Conservation (phyloP, 2,329 filamentous ascomycete species). For the Aschersonia sp. region DNA sequence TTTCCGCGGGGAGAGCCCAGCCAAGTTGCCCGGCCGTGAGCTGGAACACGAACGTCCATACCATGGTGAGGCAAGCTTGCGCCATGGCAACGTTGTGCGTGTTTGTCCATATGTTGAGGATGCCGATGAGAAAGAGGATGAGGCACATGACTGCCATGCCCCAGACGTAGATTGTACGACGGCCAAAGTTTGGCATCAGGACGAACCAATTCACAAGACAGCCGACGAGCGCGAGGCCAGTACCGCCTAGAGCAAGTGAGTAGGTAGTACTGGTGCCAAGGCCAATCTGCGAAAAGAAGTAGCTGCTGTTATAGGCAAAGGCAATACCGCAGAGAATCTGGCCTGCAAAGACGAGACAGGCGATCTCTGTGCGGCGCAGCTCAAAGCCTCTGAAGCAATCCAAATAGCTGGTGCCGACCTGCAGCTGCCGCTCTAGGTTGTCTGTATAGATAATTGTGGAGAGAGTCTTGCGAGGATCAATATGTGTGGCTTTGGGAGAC, state of each 20-base stretch:
- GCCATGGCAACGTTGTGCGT: conserved; percentile 13
- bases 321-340: conserved; percentile 18
- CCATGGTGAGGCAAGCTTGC: conserved; percentile 18
- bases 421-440: conserved; percentile 5
- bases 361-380: conserved; percentile 24
- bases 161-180: conserved; percentile 26
- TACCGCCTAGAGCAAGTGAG: conserved; percentile 23
- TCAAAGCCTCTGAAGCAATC: conserved; percentile 30
- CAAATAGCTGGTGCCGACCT: conserved; percentile 18
- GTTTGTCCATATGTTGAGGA: conserved; percentile 18
- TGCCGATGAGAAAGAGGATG: conserved; percentile 24
- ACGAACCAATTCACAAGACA: conserved; percentile 27
- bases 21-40: conserved; percentile 22
- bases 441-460: conserved; percentile 25
- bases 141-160: conserved; percentile 26
- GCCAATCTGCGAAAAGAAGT: conserved; percentile 25
- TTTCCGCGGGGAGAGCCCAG: conserved; percentile 17
- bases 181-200: conserved; percentile 26
- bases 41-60: conserved; percentile 19
- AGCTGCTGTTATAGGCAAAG: conserved; percentile 25
- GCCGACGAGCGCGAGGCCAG: conserved; percentile 24
- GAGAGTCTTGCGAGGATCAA: conserved; percentile 19
- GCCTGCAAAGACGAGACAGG: conserved; percentile 24
- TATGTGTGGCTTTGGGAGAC: conserved; percentile 10
- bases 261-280: conserved; percentile 13